phyloP scores from a whole-genome alignment of 495 filamentous ascomycete species.

The Aspergillus ellipticus region DNA sequence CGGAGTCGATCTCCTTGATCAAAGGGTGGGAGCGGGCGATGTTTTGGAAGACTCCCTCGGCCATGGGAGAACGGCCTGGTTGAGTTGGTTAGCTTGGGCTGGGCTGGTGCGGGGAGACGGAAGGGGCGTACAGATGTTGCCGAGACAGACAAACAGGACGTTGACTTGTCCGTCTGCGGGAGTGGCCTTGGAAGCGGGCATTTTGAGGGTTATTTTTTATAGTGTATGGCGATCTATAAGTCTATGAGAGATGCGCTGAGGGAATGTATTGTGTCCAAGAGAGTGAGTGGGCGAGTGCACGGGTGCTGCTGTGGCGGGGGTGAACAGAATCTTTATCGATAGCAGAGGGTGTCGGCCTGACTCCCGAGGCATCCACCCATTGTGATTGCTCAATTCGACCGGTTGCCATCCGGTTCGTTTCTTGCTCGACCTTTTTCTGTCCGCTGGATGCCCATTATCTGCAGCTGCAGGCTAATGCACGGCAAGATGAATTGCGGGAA shows the following conservation, averaged over 20 bases:
- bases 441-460: not conserved
- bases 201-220: conserved; percentile 4
- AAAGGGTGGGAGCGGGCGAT: conserved; percentile 56
- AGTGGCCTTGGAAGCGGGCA: conserved; percentile 16
- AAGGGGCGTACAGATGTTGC: conserved; percentile 77
- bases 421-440: not conserved
- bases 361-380: not conserved
- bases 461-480: not conserved
- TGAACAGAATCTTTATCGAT: not conserved
- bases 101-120: conserved; percentile 4
- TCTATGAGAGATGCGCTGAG: not conserved
- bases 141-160: conserved; percentile 92
- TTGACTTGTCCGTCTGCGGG: conserved; percentile 48
- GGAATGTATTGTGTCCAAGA: not conserved
- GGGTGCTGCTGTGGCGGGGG: not conserved
- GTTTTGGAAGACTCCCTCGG: conserved; percentile 83
- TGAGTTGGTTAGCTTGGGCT: conserved; percentile 7
- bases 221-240: not conserved
- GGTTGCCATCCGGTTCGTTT: not conserved
- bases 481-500: not conserved
- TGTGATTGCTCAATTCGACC: not conserved
- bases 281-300: not conserved
- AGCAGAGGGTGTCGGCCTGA: not conserved
- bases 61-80: conserved; percentile 78
- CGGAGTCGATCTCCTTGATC: conserved; percentile 75